phyloP scores from a whole-genome alignment of 441 rosid species.

The Adansonia gregorii region DNA sequence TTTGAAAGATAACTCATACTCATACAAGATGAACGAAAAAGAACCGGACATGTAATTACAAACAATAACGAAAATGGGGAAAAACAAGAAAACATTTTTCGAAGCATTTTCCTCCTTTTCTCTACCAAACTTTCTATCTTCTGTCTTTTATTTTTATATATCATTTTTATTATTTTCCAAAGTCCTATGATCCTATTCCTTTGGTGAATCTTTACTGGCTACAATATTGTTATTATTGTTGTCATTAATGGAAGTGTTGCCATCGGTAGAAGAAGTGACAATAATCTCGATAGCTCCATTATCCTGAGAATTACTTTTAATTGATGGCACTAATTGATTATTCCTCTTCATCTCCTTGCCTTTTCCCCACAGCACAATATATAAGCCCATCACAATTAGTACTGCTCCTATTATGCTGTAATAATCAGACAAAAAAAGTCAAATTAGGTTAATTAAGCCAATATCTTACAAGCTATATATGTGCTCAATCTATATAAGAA shows the following conservation, averaged over 20 bases:
- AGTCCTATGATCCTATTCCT: not conserved
- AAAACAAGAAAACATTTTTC: not conserved
- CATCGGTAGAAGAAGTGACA: not conserved
- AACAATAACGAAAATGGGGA: not conserved
- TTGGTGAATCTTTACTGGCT: not conserved
- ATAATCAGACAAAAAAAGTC: not conserved
- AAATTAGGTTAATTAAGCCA: not conserved
- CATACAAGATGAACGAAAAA: no score
- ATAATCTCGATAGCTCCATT: not conserved
- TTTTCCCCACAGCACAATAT: conserved; percentile 38
- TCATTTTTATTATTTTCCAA: not conserved
- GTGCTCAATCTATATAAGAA: no score
- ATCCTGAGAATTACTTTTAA: not conserved
- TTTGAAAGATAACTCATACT: no score
- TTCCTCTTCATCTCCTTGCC: conserved; percentile 29
- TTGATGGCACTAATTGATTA: not conserved
- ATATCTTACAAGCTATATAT: no score
- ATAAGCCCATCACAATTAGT: conserved; percentile 32
- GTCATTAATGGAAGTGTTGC: not conserved
- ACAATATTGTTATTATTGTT: not conserved
- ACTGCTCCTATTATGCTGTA: conserved; percentile 33
- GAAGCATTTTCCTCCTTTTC: not conserved
- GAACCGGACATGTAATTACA: not conserved
- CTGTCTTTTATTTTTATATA: no score
- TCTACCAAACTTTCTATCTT: not conserved